phyloP scores from a whole-genome alignment of 768 basidiomycete genomes.

The Boletus rubropictus region DNA sequence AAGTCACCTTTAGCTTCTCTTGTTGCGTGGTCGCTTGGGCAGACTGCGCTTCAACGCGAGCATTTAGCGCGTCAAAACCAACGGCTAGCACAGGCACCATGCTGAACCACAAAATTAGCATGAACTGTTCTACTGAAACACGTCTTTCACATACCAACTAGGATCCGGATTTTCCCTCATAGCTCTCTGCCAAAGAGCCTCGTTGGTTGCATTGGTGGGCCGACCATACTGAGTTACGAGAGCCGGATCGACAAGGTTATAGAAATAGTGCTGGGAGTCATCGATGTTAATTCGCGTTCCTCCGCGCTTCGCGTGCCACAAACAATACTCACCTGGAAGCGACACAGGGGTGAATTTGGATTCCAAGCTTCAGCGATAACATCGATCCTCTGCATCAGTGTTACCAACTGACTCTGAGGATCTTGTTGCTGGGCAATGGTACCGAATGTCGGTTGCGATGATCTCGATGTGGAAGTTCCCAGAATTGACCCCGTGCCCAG shows the following conservation, averaged over 20 bases:
- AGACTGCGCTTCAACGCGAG: slow-evolving; percentile 71
- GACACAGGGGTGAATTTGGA: slow-evolving; percentile 57
- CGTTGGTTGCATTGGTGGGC: slow-evolving; percentile 66
- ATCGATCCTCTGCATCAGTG: slow-evolving; percentile 55
- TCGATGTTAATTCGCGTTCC: not conserved
- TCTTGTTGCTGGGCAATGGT: slow-evolving; percentile 48
- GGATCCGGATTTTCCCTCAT: slow-evolving; percentile 78
- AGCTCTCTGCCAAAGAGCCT: slow-evolving; percentile 73
- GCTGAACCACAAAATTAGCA: slow-evolving; percentile 33
- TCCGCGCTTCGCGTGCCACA: too few relatives aligned
- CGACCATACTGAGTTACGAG: slow-evolving; percentile 63
- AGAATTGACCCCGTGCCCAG: slow-evolving; percentile 19
- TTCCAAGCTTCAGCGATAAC: slow-evolving; percentile 67
- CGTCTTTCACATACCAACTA: slow-evolving; percentile 44
- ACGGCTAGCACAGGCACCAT: slow-evolving; percentile 74
- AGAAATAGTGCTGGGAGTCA: slow-evolving; percentile 63
- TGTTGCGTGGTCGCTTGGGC: slow-evolving; percentile 61
- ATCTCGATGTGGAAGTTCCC: slow-evolving; percentile 27
- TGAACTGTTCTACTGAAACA: not conserved
- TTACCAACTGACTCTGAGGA: slow-evolving; percentile 52
- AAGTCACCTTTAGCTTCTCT: slow-evolving; percentile 52
- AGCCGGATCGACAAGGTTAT: slow-evolving; percentile 73
- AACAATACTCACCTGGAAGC: slow-evolving; percentile 59
- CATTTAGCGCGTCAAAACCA: slow-evolving; percentile 77
- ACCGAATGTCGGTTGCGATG: slow-evolving; percentile 33